Conservation (phyloP, 805 yeast genomes). For the Huiozyma sinensis region DNA sequence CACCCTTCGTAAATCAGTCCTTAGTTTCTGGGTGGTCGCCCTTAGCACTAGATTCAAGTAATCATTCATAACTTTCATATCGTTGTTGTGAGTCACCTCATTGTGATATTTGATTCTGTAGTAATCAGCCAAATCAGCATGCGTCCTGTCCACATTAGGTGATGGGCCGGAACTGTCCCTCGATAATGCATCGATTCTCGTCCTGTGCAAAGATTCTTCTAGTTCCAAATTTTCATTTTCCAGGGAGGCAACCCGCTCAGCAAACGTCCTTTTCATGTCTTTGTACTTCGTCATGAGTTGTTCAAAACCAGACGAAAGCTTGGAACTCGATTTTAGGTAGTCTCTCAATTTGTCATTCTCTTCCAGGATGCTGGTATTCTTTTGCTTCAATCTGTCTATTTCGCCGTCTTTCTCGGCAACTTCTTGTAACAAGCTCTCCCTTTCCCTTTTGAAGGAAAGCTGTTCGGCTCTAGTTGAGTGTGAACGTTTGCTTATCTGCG, state of each 20-base stretch:
- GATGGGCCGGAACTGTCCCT: not conserved
- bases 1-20: slow-evolving; percentile 20
- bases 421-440: not conserved
- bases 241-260: slow-evolving; percentile 15
- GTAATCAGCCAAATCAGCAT: slow-evolving; percentile 20
- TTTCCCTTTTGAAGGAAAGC: not conserved
- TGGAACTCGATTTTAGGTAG: slow-evolving; percentile 1
- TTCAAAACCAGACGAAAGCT: slow-evolving; percentile 1
- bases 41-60: slow-evolving; percentile 24
- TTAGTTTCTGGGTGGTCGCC: slow-evolving; percentile 22
- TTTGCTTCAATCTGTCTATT: not conserved
- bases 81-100: slow-evolving; percentile 26
- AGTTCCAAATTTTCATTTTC: slow-evolving; percentile 21
- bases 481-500: not conserved
- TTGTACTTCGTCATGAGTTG: slow-evolving; percentile 9
- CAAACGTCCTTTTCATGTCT: slow-evolving; percentile 13
- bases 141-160: not conserved
- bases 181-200: slow-evolving; percentile 1
- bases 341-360: slow-evolving; percentile 4
- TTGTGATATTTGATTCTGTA: slow-evolving; percentile 23
- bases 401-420: not conserved
- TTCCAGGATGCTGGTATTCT: not conserved
- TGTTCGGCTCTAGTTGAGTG: not conserved
- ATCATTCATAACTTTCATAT: slow-evolving; percentile 22
- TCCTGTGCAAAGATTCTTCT: slow-evolving; percentile 7